These are phyloP conservation scores for Clavariopsis aquatica DNA, from an alignment of 495 filamentous ascomycete species.

Conservation along the genomic window DNA sequence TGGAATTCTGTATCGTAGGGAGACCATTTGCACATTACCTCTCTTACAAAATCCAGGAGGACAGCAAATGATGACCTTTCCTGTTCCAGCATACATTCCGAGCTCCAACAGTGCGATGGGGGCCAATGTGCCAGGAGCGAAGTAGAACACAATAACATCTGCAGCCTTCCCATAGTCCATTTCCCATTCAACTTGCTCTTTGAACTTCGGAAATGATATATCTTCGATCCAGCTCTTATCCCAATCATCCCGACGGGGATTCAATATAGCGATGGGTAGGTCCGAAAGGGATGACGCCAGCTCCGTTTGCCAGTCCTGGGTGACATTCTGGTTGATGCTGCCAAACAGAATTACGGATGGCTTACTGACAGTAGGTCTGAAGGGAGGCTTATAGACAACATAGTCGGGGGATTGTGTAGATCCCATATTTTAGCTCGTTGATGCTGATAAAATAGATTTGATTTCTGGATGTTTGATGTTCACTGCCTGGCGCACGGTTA, in stretches of 20 bases:
- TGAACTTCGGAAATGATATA: constrained; percentile 49
- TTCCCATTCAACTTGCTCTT: constrained; percentile 62
- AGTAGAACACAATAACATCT: constrained; percentile 58
- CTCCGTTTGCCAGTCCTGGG: constrained; percentile 23
- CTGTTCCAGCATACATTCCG: constrained; percentile 50
- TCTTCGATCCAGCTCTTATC: constrained; percentile 57
- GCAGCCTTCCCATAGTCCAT: constrained; percentile 56
- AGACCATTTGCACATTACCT: constrained; percentile 60
- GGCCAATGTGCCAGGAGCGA: constrained; percentile 49
- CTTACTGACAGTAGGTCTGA: not conserved
- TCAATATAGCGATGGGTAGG: constrained; percentile 58
- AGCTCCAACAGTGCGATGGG: constrained; percentile 56
- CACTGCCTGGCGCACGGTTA: constrained; percentile 5
- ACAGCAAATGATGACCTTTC: constrained; percentile 55
- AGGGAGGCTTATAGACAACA: constrained; percentile 13
- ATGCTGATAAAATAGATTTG: not conserved
- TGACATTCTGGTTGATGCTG: constrained; percentile 14
- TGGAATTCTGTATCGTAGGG: constrained; percentile 48
- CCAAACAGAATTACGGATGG: constrained; percentile 36
- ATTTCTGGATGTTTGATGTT: constrained; percentile 2
- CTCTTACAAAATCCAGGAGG: constrained; percentile 56
- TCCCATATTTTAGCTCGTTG: not conserved
- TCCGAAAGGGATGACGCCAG: constrained; percentile 17
- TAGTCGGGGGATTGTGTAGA: not conserved
- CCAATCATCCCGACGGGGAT: constrained; percentile 60